Percentiles rank a stretch among this genome's conserved stretches.
Conservation (phyloP, 306 rosid species). For the Astragalus glycyphyllos region DNA sequence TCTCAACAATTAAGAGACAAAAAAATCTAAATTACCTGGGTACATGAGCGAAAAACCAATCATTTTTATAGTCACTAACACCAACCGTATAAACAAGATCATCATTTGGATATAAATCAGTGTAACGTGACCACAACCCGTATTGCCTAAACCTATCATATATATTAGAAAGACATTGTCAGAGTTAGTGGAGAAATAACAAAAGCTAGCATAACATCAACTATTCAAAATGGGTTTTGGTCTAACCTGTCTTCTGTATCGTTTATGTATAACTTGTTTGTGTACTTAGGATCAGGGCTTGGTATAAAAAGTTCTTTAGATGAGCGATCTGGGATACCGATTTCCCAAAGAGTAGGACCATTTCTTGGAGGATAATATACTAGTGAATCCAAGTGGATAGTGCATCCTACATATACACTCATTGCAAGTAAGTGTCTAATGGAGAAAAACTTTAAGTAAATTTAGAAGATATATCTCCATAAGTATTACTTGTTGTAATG, state of each 20-base stretch:
- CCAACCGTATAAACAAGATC: slow-evolving; percentile 62
- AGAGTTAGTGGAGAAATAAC: neutral
- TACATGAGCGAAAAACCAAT: slow-evolving; percentile 79
- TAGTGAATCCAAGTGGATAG: slow-evolving; percentile 42
- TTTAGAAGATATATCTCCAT: neutral
- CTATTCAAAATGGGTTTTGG: neutral
- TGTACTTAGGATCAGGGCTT: slow-evolving; percentile 54
- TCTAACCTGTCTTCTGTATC: slow-evolving; percentile 45
- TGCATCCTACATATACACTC: slow-evolving; percentile 47
- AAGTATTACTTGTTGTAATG: too few relatives aligned
- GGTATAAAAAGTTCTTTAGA: slow-evolving; percentile 75
- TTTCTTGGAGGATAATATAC: slow-evolving; percentile 74
- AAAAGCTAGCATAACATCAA: neutral
- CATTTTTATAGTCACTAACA: slow-evolving; percentile 29
- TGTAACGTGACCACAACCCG: slow-evolving; percentile 71
- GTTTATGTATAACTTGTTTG: slow-evolving; percentile 46
- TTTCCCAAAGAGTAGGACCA: slow-evolving; percentile 88
- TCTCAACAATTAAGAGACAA: neutral
- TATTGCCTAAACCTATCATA: slow-evolving; percentile 66
- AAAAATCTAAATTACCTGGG: slow-evolving; percentile 40
- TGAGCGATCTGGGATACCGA: slow-evolving; percentile 83
- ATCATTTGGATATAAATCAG: slow-evolving; percentile 49
- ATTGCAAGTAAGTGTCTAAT: neutral
- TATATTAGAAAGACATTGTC: neutral
- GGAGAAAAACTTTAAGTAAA: neutral